Evolutionary conservation across 2,329 filamentous ascomycete genomes (phyloP), one percentile per base, ranked within the genome.

Genomic region (Pseudogymnoascus sp.): DNA sequence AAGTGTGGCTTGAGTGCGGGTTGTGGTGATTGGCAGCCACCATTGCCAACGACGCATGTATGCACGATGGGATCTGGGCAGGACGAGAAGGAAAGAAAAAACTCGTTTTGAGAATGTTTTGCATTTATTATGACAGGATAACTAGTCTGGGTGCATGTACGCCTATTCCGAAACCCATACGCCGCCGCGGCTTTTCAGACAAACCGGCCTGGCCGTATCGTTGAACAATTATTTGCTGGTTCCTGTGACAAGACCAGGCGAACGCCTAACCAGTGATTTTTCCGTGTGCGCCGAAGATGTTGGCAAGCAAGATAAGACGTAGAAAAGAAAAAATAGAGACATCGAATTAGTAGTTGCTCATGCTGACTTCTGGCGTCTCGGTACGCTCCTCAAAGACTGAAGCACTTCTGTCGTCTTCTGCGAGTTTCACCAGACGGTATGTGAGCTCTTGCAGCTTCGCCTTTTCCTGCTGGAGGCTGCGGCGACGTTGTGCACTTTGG

Each of bases 401-500:
- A 6, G 44, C 44, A 9, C 27, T 55, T 55, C 27, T 55, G 27
- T 55, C 61, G 10, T 63, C 42, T 10, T 61, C 62, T 2, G 59
- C 59, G 31, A 65, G 60, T 17, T 59, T 51, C 25, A 25, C 42
- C n/a, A 65, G 62, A 2, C 62, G 44, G 6, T 31, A 59, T 9
- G 59, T 31, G 44, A 63, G 60, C 33, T 63, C 35, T 1, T 36
- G 10, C 7, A 66, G 44, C 39, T 60, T 65, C 5, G 48, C 58
- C 29, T 60, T 58, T 51, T 65, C 62, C 4, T 35, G 15, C 7
- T 51, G 21, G 8, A 66, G 61, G 6, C 36, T 36, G 9, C 15
- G 25, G 13, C 65, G 61, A 5, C 36, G 48, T 9, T 4, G 25
- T 39, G 64, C 61, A 12, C 63, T 55, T 6, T 55, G 58, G 25